These are phyloP conservation scores for Ogataea pignaliae DNA, from an alignment of 805 yeast genomes.

Conservation along the genomic window DNA sequence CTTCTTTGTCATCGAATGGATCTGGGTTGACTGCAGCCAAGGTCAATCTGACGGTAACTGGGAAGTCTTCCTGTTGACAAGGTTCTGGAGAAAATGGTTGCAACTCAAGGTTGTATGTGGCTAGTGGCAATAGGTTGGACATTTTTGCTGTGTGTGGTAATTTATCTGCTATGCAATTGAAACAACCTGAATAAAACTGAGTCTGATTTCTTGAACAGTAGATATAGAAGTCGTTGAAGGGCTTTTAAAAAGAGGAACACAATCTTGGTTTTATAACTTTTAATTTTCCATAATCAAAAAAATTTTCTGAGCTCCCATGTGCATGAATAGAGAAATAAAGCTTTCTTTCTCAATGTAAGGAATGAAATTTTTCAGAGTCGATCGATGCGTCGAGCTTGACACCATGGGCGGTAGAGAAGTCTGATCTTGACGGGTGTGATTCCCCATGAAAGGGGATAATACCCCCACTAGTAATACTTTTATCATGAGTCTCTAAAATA, in stretches of 20 bases:
- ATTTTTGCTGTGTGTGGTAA: slow-evolving; percentile 28
- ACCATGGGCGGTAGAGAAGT: too few species aligned
- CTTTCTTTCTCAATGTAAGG: too few species aligned
- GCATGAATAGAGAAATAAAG: too few species aligned
- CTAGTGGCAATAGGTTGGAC: slow-evolving; percentile 77
- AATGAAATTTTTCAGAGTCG: too few species aligned
- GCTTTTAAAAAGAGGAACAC: neutral
- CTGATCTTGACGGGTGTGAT: too few species aligned
- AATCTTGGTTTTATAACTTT: neutral
- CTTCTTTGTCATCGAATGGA: slow-evolving; percentile 71
- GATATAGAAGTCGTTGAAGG: neutral
- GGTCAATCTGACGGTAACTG: slow-evolving; percentile 86
- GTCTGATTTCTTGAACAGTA: too few species aligned
- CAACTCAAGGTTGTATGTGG: slow-evolving; percentile 81
- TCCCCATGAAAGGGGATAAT: too few species aligned
- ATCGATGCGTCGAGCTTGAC: too few species aligned
- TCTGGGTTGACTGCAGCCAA: slow-evolving; percentile 95
- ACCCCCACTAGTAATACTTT: too few species aligned
- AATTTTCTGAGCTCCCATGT: neutral
- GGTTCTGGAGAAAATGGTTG: slow-evolving; percentile 85
- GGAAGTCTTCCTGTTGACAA: slow-evolving; percentile 81
- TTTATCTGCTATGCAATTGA: neutral
- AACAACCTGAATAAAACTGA: neutral
- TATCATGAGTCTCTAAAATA: too few species aligned
- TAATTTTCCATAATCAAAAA: neutral